Evolutionary conservation across 2,329 filamentous ascomycete species (phyloP).

Genomic region (Stachybotrys elegans): DNA sequence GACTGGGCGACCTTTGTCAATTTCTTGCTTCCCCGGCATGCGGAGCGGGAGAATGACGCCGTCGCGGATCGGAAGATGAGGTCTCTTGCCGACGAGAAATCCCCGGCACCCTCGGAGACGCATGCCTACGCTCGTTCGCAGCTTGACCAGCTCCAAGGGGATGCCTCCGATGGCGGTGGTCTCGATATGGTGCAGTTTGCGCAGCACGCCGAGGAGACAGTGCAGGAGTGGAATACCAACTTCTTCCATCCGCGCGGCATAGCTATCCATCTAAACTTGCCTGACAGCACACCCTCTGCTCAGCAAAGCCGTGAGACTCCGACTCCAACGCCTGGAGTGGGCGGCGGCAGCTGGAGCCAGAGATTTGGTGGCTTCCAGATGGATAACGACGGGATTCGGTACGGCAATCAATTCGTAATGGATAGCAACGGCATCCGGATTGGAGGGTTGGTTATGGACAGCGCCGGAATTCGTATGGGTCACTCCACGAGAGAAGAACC

Average conservation of each 20-base stretch:
- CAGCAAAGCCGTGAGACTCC: too few species aligned
- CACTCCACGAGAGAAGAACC: too few species aligned
- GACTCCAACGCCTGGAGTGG: too few species aligned
- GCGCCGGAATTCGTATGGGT: too few species aligned
- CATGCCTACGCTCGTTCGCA: neutral
- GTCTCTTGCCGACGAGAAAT: slow-evolving; percentile 36
- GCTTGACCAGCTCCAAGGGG: neutral
- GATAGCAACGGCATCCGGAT: slow-evolving; percentile 33
- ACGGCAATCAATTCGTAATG: slow-evolving; percentile 37
- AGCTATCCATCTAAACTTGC: slow-evolving; percentile 30
- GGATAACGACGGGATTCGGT: slow-evolving; percentile 36
- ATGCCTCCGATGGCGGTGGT: neutral
- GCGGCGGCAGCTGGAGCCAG: too few species aligned
- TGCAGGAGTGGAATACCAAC: slow-evolving; percentile 51
- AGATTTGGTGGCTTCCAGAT: too few species aligned
- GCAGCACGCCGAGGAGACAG: slow-evolving; percentile 31
- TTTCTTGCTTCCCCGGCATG: slow-evolving; percentile 47
- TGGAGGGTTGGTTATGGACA: slow-evolving; percentile 1
- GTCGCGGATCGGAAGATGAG: slow-evolving; percentile 45
- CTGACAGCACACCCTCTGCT: too few species aligned
- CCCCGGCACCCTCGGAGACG: too few species aligned
- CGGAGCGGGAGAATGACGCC: slow-evolving; percentile 36
- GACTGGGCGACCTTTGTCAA: slow-evolving; percentile 59
- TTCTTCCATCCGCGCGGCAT: slow-evolving; percentile 51
- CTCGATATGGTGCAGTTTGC: neutral